Percentiles rank a stretch among this genome's conserved stretches.
Evolutionary conservation across 2,329 filamentous ascomycete genomes (phyloP).

Genomic region (Alternaria triticina): DNA sequence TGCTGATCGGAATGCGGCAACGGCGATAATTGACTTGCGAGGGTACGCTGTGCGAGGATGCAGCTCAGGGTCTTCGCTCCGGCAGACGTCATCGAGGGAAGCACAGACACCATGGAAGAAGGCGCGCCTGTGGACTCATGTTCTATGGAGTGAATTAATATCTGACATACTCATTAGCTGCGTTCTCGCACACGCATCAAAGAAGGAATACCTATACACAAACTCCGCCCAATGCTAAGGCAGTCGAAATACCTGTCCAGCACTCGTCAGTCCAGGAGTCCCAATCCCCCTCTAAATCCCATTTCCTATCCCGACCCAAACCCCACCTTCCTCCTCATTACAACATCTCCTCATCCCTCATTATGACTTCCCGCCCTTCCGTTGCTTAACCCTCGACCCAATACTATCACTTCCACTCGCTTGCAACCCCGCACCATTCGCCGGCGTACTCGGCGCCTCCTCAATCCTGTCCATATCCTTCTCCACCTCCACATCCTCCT

Average conservation of each 20-base stretch:
- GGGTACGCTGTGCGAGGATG: not conserved
- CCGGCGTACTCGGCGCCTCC: conserved; percentile 29
- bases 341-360: not conserved
- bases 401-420: conserved; percentile 19
- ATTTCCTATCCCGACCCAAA: not conserved
- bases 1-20: not conserved
- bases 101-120: not conserved
- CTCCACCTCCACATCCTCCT: conserved; percentile 2
- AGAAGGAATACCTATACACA: not conserved
- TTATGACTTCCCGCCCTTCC: conserved; percentile 19
- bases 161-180: not conserved
- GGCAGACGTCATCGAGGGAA: not conserved
- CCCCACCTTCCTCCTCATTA: not conserved
- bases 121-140: not conserved
- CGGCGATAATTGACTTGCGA: not conserved
- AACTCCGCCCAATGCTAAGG: not conserved
- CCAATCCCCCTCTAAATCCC: not conserved
- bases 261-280: not conserved
- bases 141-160: not conserved
- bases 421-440: conserved; percentile 3
- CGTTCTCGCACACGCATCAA: not conserved
- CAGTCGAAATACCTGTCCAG: not conserved
- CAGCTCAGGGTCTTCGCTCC: not conserved
- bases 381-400: conserved; percentile 24
- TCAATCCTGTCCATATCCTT: conserved; percentile 17